These are phyloP conservation scores for Tolypocladium ophioglossoides DNA, from an alignment of 2,329 filamentous ascomycete genomes.

Conservation along the genomic window DNA sequence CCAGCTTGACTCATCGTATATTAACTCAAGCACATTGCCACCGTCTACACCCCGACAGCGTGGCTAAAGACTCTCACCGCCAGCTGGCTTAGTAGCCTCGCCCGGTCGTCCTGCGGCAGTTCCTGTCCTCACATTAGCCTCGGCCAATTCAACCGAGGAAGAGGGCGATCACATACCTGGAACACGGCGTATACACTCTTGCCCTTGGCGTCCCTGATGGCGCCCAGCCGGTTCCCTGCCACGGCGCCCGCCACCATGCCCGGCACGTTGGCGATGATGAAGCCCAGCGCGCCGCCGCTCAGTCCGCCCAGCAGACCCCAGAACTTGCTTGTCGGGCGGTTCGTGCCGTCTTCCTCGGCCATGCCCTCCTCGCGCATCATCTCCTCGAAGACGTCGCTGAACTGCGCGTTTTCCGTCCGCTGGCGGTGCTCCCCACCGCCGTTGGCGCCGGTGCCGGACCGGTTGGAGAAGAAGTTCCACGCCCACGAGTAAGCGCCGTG, in stretches of 20 bases:
- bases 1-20: neutral
- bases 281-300: conserved; percentile 82
- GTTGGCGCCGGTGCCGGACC: conserved; percentile 15
- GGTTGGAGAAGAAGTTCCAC: conserved; percentile 47
- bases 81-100: conserved; percentile 70
- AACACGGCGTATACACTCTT: conserved; percentile 95
- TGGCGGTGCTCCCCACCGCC: conserved; percentile 20
- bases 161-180: conserved; percentile 31
- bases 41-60: conserved; percentile 42
- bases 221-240: conserved; percentile 84
- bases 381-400: conserved; percentile 79
- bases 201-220: conserved; percentile 77
- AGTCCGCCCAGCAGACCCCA: conserved; percentile 80
- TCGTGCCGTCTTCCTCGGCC: conserved; percentile 56
- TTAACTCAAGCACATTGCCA: neutral
- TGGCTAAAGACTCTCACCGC: conserved; percentile 81
- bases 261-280: conserved; percentile 88
- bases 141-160: neutral
- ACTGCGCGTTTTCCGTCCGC: conserved; percentile 65
- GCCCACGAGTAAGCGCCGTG: conserved; percentile 65
- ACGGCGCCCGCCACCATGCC: conserved; percentile 84
- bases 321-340: conserved; percentile 58
- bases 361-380: conserved; percentile 82
- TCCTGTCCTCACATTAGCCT: conserved; percentile 37
- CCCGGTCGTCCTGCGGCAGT: conserved; percentile 71